Base-by-base conservation (phyloP, 2,329 filamentous ascomycete species). In the Monascus ruber region DNA sequence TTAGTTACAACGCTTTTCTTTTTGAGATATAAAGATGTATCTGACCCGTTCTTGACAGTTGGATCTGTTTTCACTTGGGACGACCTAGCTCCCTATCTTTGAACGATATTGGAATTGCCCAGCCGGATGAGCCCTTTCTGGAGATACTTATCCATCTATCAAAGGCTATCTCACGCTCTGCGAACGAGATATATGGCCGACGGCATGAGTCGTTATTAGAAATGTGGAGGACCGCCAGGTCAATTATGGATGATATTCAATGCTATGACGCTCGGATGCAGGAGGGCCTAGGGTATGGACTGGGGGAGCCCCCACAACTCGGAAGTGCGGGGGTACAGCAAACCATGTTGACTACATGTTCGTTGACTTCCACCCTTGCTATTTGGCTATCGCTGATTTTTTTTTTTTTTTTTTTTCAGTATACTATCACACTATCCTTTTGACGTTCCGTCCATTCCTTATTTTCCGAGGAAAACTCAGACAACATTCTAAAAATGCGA, bases 401-500 rank as follows among this genome's bases (percentile, higher is more conserved):
- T 17, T 17, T 17, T 17, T 17, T 4, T 17, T 17, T 17, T 17
- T 17, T 17, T 17, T 17, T 17, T 4, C 26, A 69, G 66, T 67
- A 31, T 69, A 69, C 34, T 62, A 68, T 26, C 64, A 65, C 35
- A 65, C 62, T 1, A 43, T 68, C 1, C 46, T 68, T 3, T 42
- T 69, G 5, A 68, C 63, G 0, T 69, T 68, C 38, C 58, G 66
- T 0, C 66, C 66, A 4, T 69, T 69, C 39, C 40, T 69, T 25
- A 64, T 69, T 6, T 58, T 69, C 24, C 56, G 65, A 11, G 64
- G 64, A 17, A 17, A 17, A 3, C 17, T 17, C 17, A 3, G 17
- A 17, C 17, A 17, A 17, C 17, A 17, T 17, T 17, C 17, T 17
- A 17, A 17, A 17, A 17, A 17, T 3, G 29, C 39, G 4, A 52